Base-by-base conservation (phyloP, 345 rosid species). In the Eucalyptus erythrocorys region DNA sequence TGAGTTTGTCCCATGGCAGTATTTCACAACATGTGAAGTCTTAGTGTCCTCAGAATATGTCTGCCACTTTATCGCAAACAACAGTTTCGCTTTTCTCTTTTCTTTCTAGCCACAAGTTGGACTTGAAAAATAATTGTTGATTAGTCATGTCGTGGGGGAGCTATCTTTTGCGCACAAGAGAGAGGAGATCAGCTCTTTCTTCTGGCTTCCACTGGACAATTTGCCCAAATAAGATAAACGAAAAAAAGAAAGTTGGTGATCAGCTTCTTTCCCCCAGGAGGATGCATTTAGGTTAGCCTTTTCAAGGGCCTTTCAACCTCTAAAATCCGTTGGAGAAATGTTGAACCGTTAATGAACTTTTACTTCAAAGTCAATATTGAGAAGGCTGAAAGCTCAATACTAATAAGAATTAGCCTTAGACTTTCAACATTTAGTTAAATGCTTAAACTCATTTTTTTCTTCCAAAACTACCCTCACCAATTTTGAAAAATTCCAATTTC, bases 291-390 rank as follows among this genome's bases (percentile, higher is more conserved):
- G 8, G 16, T 2, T 8, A 0, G 1, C 3, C 16, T 50, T 50
- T 16, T 50, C 21, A 6, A 6, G 8, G 16, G 8, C 1, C 0
- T 6, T 50, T 50, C 0, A 5, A 8, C 53, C 21, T 50, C 8
- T 0, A 50, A 1, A 16, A 6, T 14, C 0, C 0, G 1, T 50
- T 1, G 8, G 0, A 50, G 0, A 50, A 6, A 50, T 6, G 1
- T 0, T 1, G 0, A 16, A 50, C 8, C 0, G 0, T 50, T 1
- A 50, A 16, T 6, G 1, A 6, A 50, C 0, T 16, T 50, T 50
- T 50, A 49, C 6, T 49, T 49, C 3, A 14, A 48, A 48, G 6
- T 48, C 17, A 48, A 0, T 1, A 48, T 48, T 48, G 2, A 1
- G 17, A 48, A 48, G 3, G 5, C 2, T 48, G 50, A 48, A 48